Conservation (phyloP, 2,329 filamentous ascomycete genomes). For the Fusarium floridanum region DNA sequence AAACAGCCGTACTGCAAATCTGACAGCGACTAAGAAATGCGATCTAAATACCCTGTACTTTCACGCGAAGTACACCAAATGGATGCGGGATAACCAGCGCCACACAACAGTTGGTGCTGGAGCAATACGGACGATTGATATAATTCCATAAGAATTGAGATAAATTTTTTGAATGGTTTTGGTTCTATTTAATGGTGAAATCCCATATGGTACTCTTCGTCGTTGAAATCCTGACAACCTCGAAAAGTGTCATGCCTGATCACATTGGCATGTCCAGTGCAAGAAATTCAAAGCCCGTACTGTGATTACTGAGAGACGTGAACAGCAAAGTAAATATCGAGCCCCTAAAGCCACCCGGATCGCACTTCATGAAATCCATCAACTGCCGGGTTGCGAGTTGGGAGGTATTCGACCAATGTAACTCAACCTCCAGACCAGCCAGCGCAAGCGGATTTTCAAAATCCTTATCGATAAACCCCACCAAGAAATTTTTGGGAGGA, state of each 20-base stretch:
- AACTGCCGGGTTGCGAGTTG: background rate
- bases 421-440: background rate
- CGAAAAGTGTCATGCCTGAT: background rate
- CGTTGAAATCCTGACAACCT: background rate
- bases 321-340: background rate
- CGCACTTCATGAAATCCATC: background rate
- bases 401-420: background rate
- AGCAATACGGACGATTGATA: background rate
- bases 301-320: background rate
- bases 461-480: constrained; percentile 58
- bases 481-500: constrained; percentile 52
- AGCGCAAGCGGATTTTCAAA: background rate
- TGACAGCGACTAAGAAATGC: too few species aligned
- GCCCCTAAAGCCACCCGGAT: background rate
- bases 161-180: too few species aligned
- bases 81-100: background rate
- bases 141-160: too few species aligned
- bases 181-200: too few species aligned
- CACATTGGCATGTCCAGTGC: background rate
- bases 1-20: too few species aligned
- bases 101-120: background rate
- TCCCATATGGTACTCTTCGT: background rate
- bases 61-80: background rate
- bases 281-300: background rate
- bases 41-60: background rate